A percentile compares a stretch with the other conserved stretches of the same genome.
These are phyloP conservation scores for Orbilia brochopaga DNA, from an alignment of 2,329 filamentous ascomycete genomes.

Conservation along the genomic window DNA sequence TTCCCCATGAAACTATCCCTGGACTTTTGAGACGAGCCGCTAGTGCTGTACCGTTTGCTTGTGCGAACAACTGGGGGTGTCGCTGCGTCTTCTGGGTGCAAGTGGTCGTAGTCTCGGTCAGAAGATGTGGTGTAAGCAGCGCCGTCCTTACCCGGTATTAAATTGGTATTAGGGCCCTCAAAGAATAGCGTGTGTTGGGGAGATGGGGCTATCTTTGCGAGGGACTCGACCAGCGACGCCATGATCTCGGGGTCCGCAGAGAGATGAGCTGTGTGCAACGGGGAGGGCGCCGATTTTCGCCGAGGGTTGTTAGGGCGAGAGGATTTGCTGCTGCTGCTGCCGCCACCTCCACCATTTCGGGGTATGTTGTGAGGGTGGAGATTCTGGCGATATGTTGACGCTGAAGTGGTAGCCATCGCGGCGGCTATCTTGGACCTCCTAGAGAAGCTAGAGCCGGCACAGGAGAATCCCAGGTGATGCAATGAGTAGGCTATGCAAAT, in stretches of 20 bases:
- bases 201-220: slow-evolving; percentile 54
- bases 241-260: slow-evolving; percentile 55
- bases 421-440: slow-evolving; percentile 34
- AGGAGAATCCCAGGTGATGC: slow-evolving; percentile 45
- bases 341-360: slow-evolving; percentile 41
- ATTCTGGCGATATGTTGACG: slow-evolving; percentile 49
- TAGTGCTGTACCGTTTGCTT: slow-evolving; percentile 75
- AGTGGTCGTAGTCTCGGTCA: slow-evolving; percentile 57
- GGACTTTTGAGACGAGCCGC: slow-evolving; percentile 48
- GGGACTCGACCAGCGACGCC: slow-evolving; percentile 54
- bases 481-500: slow-evolving; percentile 44
- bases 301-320: slow-evolving; percentile 43
- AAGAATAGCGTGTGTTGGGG: slow-evolving; percentile 54
- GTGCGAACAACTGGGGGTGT: slow-evolving; percentile 78
- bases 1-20: slow-evolving; percentile 52
- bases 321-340: slow-evolving; percentile 32
- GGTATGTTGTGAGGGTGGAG: slow-evolving; percentile 49
- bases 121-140: slow-evolving; percentile 32
- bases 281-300: slow-evolving; percentile 46
- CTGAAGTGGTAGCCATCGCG: slow-evolving; percentile 47
- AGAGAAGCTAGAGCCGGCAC: slow-evolving; percentile 33
- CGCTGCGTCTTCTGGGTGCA: slow-evolving; percentile 66
- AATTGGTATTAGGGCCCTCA: slow-evolving; percentile 53
- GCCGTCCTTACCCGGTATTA: slow-evolving; percentile 40
- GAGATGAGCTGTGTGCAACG: slow-evolving; percentile 47